These are phyloP conservation scores for Calamus simplicifolius DNA, from an alignment of 176 grass and related monocot species.

Conservation along the genomic window DNA sequence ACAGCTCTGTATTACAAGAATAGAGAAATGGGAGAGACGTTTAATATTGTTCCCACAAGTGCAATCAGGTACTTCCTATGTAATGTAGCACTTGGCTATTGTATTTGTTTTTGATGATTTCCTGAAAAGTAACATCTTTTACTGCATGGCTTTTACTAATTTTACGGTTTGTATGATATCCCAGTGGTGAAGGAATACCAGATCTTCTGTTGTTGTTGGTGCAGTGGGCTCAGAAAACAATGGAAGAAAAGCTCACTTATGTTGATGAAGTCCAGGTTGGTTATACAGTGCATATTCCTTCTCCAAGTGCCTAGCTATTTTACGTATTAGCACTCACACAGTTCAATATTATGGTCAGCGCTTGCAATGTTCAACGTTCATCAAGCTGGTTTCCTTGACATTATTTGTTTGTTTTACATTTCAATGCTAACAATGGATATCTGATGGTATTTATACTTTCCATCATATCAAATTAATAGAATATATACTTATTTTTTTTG, in stretches of 20 bases:
- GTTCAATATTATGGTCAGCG: too few relatives aligned
- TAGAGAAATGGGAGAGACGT: slow-evolving; percentile 81
- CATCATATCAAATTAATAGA: too few relatives aligned
- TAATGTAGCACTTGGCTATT: not conserved
- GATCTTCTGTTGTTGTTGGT: slow-evolving; percentile 85
- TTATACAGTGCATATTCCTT: not conserved
- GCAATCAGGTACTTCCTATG: slow-evolving; percentile 50
- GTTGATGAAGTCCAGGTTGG: slow-evolving; percentile 91
- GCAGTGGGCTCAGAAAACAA: slow-evolving; percentile 87
- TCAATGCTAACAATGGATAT: too few relatives aligned
- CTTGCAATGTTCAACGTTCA: not conserved
- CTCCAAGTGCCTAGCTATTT: too few relatives aligned
- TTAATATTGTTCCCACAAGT: slow-evolving; percentile 96
- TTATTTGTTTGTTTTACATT: not conserved
- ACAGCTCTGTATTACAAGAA: slow-evolving; percentile 94
- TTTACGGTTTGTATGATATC: slow-evolving; percentile 7
- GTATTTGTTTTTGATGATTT: not conserved
- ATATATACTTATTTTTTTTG: too few relatives aligned
- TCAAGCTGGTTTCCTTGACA: not conserved
- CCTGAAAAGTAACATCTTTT: slow-evolving; percentile 12
- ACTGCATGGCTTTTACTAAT: slow-evolving; percentile 11
- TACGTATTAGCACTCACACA: too few relatives aligned
- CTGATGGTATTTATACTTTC: too few relatives aligned
- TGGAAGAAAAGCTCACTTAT: slow-evolving; percentile 91
- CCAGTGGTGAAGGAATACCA: slow-evolving; percentile 91